Conservation (phyloP, 2,329 filamentous ascomycete species). For the Shiraia bambusicola region DNA sequence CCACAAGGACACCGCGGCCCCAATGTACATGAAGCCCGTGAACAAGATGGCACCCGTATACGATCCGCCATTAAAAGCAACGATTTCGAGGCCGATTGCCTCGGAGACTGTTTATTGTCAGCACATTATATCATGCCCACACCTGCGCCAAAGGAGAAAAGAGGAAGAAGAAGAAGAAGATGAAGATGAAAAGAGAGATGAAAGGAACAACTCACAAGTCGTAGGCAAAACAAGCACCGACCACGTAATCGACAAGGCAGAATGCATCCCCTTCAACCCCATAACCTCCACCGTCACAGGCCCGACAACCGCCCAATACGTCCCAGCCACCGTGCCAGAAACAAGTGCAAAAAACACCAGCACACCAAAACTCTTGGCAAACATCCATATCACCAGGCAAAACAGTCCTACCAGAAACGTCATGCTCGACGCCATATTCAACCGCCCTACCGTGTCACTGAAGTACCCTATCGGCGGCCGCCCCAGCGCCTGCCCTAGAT, state of each 20-base stretch:
- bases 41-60: constrained; percentile 63
- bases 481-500: constrained; percentile 66
- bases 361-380: constrained; percentile 66
- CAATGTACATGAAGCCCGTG: constrained; percentile 63
- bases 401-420: constrained; percentile 67
- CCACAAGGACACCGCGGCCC: constrained; percentile 55
- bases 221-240: constrained; percentile 68
- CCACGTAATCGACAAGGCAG: constrained; percentile 71
- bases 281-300: constrained; percentile 75
- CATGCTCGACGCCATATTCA: constrained; percentile 70
- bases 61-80: constrained; percentile 49
- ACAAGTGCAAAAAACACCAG: constrained; percentile 71
- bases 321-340: constrained; percentile 67
- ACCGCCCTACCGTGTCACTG: constrained; percentile 67
- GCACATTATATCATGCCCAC: background rate
- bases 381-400: constrained; percentile 71
- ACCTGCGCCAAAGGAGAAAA: too few species aligned
- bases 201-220: constrained; percentile 52
- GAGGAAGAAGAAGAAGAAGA: background rate
- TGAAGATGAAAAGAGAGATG: background rate
- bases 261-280: constrained; percentile 67
- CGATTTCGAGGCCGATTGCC: constrained; percentile 58
- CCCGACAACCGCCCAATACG: constrained; percentile 64
- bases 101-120: constrained; percentile 47
- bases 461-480: constrained; percentile 72